Conservation (phyloP, 192 early-diverging fungal species). For the Coemansia asiatica region DNA sequence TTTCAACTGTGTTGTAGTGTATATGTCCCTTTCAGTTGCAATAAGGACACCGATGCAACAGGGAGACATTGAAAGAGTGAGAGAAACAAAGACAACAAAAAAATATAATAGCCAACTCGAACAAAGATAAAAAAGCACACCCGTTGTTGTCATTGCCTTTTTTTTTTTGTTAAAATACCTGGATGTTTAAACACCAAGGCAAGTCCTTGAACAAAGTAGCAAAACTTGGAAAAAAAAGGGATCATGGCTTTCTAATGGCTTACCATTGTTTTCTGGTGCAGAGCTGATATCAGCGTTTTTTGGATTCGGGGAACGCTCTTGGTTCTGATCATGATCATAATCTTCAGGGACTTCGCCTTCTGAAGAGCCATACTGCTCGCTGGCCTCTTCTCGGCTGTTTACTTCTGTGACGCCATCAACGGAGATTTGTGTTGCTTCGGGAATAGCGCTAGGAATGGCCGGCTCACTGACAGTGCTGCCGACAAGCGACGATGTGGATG, state of each 20-base stretch:
- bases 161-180: not conserved
- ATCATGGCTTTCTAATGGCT: slow-evolving; percentile 3
- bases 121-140: too few relatives aligned
- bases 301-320: not conserved
- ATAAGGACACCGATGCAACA: not conserved
- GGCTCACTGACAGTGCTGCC: slow-evolving; percentile 9
- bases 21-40: not conserved
- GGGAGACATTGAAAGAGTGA: not conserved
- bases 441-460: not conserved
- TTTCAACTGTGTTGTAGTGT: not conserved
- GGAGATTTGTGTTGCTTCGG: slow-evolving; percentile 11
- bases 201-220: not conserved
- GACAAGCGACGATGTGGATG: slow-evolving; percentile 19
- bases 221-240: not conserved
- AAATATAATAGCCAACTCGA: too few relatives aligned
- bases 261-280: slow-evolving; percentile 9
- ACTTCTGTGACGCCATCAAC: slow-evolving; percentile 9
- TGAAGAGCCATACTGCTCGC: not conserved
- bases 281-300: not conserved
- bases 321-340: not conserved
- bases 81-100: not conserved
- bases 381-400: slow-evolving; percentile 5
- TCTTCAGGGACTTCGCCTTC: not conserved
- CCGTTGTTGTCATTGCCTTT: too few relatives aligned
- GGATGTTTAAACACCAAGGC: not conserved